Percentiles rank a stretch among this genome's conserved stretches.
These are phyloP conservation scores for Penicillium sp. DNA, from an alignment of 2,329 filamentous ascomycete species.

Conservation along the genomic window DNA sequence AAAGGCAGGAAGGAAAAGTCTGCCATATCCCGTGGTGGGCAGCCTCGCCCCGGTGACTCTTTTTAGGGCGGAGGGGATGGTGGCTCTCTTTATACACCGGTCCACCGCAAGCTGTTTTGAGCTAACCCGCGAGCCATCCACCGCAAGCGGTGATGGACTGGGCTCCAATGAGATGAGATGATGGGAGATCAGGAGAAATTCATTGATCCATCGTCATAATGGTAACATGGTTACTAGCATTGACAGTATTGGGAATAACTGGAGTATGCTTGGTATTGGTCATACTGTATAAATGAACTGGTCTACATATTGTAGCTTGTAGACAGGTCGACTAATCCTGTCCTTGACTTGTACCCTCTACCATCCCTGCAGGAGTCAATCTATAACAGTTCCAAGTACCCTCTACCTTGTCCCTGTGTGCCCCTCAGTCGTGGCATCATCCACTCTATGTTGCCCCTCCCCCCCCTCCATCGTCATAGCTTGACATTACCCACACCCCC, in stretches of 20 bases:
- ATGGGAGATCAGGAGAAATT: not conserved
- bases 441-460: slow-evolving; percentile 15
- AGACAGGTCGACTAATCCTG: too few species aligned
- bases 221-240: not conserved
- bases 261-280: not conserved
- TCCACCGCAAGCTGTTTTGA: slow-evolving; percentile 26
- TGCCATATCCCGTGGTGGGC: slow-evolving; percentile 18
- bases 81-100: slow-evolving; percentile 18
- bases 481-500: not conserved
- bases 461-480: slow-evolving; percentile 13
- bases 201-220: not conserved
- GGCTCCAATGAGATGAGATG: not conserved
- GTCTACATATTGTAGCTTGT: not conserved
- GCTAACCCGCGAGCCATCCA: slow-evolving; percentile 1
- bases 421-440: slow-evolving; percentile 27
- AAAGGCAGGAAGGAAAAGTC: slow-evolving; percentile 7
- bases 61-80: slow-evolving; percentile 22
- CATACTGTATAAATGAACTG: not conserved
- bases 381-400: not conserved
- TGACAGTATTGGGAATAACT: not conserved
- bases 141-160: slow-evolving; percentile 7
- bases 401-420: not conserved
- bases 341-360: not conserved
- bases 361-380: not conserved
- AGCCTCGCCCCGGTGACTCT: slow-evolving; percentile 25